These are phyloP conservation scores for Colletotrichum plurivorum DNA, from an alignment of 2,329 filamentous ascomycete genomes.

Conservation along the genomic window DNA sequence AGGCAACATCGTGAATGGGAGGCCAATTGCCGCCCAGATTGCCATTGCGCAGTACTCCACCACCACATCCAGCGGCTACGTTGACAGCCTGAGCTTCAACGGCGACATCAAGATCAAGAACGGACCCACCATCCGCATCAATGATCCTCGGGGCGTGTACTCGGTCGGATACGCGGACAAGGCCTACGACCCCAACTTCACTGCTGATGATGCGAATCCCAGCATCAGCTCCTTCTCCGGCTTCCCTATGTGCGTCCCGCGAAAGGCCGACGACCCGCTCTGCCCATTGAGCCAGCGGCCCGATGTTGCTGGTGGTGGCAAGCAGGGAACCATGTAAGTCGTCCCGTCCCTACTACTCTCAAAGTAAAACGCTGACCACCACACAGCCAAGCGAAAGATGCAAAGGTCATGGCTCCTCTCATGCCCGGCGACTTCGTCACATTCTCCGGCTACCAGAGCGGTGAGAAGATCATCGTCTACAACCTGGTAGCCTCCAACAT, in stretches of 20 bases:
- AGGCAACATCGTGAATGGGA: slow-evolving; percentile 55
- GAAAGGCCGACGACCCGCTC: slow-evolving; percentile 51
- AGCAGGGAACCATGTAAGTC: slow-evolving; percentile 41
- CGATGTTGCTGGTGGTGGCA: slow-evolving; percentile 36
- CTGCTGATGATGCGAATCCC: slow-evolving; percentile 62
- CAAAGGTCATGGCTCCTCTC: slow-evolving; percentile 57
- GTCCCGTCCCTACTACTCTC: not conserved
- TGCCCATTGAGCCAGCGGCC: slow-evolving; percentile 55
- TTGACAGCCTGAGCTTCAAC: slow-evolving; percentile 50
- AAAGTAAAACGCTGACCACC: not conserved
- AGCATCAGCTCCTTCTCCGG: slow-evolving; percentile 62
- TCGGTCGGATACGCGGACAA: slow-evolving; percentile 51
- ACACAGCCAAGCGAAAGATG: slow-evolving; percentile 50
- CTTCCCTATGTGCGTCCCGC: slow-evolving; percentile 67
- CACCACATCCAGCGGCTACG: slow-evolving; percentile 52
- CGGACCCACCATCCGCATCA: slow-evolving; percentile 55
- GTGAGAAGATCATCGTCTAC: slow-evolving; percentile 53
- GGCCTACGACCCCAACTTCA: slow-evolving; percentile 53
- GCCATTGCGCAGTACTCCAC: slow-evolving; percentile 52
- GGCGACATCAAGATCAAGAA: slow-evolving; percentile 53
- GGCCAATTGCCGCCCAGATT: slow-evolving; percentile 55
- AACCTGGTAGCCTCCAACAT: slow-evolving; percentile 54
- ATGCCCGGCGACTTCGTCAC: slow-evolving; percentile 57
- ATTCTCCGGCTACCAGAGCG: slow-evolving; percentile 52
- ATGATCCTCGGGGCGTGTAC: slow-evolving; percentile 60